These are phyloP conservation scores for Candida orba DNA, from an alignment of 805 yeast genomes.

Conservation along the genomic window DNA sequence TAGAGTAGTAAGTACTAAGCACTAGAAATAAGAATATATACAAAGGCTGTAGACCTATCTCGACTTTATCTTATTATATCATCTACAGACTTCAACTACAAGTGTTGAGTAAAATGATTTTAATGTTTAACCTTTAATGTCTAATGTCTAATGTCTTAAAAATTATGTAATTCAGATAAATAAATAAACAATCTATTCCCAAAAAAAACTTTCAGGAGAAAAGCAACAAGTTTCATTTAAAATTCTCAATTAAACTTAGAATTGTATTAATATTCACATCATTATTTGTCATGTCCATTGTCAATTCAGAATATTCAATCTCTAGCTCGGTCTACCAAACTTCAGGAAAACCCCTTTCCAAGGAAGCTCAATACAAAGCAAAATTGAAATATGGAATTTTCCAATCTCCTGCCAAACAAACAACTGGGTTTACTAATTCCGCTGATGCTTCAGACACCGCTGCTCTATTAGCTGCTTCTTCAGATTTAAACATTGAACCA, in stretches of 20 bases:
- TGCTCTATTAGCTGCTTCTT: constrained; percentile 63
- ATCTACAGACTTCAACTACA: too few relatives aligned
- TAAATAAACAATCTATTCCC: too few relatives aligned
- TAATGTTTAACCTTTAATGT: too few relatives aligned
- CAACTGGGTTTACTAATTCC: constrained; percentile 57
- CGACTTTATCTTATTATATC: too few relatives aligned
- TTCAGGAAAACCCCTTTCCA: constrained; percentile 63
- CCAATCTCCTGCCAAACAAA: constrained; percentile 38
- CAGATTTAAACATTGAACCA: constrained; percentile 56
- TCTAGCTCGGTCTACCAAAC: constrained; percentile 50
- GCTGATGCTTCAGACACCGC: constrained; percentile 61
- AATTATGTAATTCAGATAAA: too few relatives aligned
- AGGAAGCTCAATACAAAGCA: constrained; percentile 70
- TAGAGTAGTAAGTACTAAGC: too few relatives aligned
- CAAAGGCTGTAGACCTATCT: too few relatives aligned
- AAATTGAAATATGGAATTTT: constrained; percentile 63
- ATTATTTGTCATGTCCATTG: constrained; percentile 15
- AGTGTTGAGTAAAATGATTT: too few relatives aligned
- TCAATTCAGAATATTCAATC: constrained; percentile 15
- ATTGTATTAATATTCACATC: neutral
- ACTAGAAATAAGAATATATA: too few relatives aligned
- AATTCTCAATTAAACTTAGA: neutral
- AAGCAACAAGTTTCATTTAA: too few relatives aligned
- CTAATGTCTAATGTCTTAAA: too few relatives aligned
- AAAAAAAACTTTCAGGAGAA: too few relatives aligned